Evolutionary conservation across 2,329 filamentous ascomycete species (phyloP).

Genomic region (Bimuria novae-zelandiae): DNA sequence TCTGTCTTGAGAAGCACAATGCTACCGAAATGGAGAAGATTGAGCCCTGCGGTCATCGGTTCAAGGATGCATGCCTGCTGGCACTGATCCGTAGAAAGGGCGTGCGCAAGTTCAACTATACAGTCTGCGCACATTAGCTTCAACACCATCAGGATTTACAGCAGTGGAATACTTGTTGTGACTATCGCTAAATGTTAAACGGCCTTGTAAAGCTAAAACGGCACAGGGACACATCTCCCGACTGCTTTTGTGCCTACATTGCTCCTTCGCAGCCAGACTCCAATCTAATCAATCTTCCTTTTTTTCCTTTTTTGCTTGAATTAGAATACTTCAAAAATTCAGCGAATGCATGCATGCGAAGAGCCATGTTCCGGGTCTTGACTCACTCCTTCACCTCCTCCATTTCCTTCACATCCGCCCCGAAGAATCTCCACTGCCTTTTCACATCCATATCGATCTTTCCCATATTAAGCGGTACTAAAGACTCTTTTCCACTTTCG

Average conservation of each 20-base stretch:
- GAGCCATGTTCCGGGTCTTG: no score
- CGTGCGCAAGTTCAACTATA: neutral
- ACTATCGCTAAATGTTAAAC: no score
- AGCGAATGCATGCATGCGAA: no score
- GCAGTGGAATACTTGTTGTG: no score
- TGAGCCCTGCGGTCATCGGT: constrained; percentile 10
- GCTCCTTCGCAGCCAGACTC: no score
- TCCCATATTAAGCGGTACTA: constrained; percentile 6
- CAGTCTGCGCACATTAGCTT: neutral
- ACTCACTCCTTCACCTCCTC: no score
- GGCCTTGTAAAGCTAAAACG: no score
- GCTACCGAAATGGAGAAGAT: constrained; percentile 8
- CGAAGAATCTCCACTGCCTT: constrained; percentile 14
- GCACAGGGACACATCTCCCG: no score
- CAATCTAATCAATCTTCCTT: no score
- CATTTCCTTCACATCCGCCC: constrained; percentile 10
- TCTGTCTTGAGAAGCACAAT: constrained; percentile 19
- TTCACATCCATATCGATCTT: constrained; percentile 13
- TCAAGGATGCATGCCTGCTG: neutral
- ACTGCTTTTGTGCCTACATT: no score
- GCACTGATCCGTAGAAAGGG: neutral
- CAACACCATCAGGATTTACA: neutral
- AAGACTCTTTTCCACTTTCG: constrained; percentile 11
- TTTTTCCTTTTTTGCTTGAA: no score
- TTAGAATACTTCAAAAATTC: no score